Evolutionary conservation across 495 filamentous ascomycete genomes (phyloP), one percentile per base, ranked within the genome.

Genomic region (Penicillium longicatenatum): DNA sequence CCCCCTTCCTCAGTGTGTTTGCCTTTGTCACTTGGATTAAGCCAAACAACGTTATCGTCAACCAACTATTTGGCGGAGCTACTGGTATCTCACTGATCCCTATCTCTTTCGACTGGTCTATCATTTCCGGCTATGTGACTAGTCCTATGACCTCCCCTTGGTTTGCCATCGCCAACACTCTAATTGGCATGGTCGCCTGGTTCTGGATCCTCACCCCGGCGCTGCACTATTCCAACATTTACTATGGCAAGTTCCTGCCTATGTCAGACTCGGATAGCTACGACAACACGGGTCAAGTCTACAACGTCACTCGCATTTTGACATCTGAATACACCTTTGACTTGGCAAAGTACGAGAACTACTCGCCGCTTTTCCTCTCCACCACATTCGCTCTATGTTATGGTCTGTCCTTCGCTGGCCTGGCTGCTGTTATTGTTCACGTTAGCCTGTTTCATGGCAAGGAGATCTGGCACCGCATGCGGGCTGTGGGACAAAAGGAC

Each of bases 101-200:
- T 0, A 80, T 88, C 29, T 85, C 83, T 1, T 86, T 87, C 54
- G 87, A 90, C 72, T 90, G 88, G 88, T 83, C 82, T 6, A 81
- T 85, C 49, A 75, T 90, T 55, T 81, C 84, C 1, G 85, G 80
- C 6, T 91, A 86, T 67, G 80, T 84, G 52, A 76, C 78, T 50
- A 86, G 84, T 31, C 88, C 88, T 5, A 74, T 91, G 37, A 86
- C 90, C 50, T 79, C 86, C 6, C 86, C 87, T 2, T 87, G 86
- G 75, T 83, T 89, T 62, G 84, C 84, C 29, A 80, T 86, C 26
- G 72, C 72, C 30, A 87, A 86, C 48, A 84, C 81, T 0, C 43
- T 86, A 44, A 72, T 87, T 39, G 82, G 83, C 10, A 70, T 85
- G 61, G 59, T 85, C 1, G 43, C 78, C 24, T 85, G 80, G 55